Evolutionary conservation across 2,329 filamentous ascomycete genomes (phyloP), one percentile per base, ranked within the genome.

Genomic region (Hysterium pulicare): DNA sequence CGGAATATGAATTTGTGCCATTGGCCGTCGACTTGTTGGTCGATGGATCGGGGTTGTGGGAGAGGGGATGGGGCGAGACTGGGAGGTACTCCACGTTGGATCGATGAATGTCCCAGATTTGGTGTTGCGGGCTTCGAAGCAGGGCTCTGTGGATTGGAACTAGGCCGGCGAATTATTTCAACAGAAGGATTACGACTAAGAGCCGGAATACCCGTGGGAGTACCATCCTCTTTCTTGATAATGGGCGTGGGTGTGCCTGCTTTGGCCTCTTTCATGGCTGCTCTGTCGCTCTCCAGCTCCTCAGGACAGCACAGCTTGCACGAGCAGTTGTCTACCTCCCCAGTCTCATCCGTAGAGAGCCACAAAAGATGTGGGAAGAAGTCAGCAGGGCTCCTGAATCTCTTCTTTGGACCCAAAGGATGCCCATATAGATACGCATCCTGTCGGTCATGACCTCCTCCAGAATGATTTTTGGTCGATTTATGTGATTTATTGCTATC

Each of bases 361-460:
- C 78, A 80, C 2, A 80, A 58, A 3, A 82, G 61, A 56, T 82
- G 79, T 2, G 76, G 77, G 47, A 80, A 79, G 65, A 82, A 82
- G 48, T 82, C 78, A 39, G 71, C 71, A 0, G 78, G 77, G 53
- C 77, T 81, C 41, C 78, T 64, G 55, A 74, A 82, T 37, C 77
- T 71, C 61, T 80, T 81, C 58, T 72, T 75, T 15, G 74, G 69
- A 13, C 78, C 78, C 34, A 71, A 64, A 2, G 78, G 78, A 54
- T 82, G 77, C 16, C 79, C 79, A 55, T 81, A 82, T 5, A 82
- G 68, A 49, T 81, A 82, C 23, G 76, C 76, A 55, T 82, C 79
- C 51, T 79, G 75, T 41, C 78, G 65, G 54, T 79, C 75, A 47
- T 74, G 75, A 9, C 69, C 71, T 24, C 72, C 75, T 26, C 68